Evolutionary conservation across 306 rosid species (phyloP), one percentile per base, ranked within the genome.

Genomic region (Amphicarpaea edgeworthii): DNA sequence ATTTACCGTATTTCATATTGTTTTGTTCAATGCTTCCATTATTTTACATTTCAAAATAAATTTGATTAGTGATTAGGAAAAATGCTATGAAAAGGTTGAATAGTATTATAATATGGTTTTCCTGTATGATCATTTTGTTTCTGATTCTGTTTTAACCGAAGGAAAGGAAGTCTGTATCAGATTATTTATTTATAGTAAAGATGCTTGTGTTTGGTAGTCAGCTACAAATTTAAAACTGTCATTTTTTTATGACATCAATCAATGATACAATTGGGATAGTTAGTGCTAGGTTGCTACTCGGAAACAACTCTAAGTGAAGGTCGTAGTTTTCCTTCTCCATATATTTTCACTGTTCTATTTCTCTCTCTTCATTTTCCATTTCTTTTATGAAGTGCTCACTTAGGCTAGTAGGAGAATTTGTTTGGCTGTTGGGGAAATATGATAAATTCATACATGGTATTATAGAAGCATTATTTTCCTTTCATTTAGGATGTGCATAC

Each of bases 361-460:
- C 1, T 30, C 6, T 40, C 30, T 17, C 32, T 58, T 41, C 3
- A 21, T 12, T 67, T 68, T 68, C 19, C 21, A 16, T 78, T 9
- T 69, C 62, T 47, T 49, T 16, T 10, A 70, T 32, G 59, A 78
- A 23, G 16, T 23, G 16, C 20, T 17, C 58, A 1, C 28, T 16
- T 51, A 55, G 38, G 67, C 32, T 41, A 66, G 24, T 42, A 12
- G 62, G 71, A 57, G 11, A 74, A 4, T 11, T 30, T 58, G 64
- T 60, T 69, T 69, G 47, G 42, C 61, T 68, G 45, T 50, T 51
- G 68, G 70, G 68, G 70, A 14, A 49, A 74, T 46, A n/a, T 15
- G 57, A 12, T 17, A 38, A 6, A 8, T 75, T 28, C 32, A 68
- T 28, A 40, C 65, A 28, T 11, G 77, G 26, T 74, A 16, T 23